phyloP scores from a whole-genome alignment of 2,329 filamentous ascomycete genomes.

The Fusarium coffeatum region DNA sequence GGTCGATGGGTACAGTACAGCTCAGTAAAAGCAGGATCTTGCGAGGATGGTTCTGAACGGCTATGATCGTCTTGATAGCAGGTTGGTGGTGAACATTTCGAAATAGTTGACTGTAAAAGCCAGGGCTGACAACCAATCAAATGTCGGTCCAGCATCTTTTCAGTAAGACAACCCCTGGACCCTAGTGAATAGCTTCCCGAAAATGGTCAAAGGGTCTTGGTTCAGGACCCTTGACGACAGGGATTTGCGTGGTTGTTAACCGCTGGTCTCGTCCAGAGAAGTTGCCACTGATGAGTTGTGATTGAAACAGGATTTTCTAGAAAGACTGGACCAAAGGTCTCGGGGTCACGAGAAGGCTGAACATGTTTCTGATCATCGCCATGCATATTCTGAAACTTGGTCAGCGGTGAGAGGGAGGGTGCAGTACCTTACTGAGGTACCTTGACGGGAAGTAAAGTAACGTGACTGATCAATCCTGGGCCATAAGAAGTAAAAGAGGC shows the following conservation, averaged over 20 bases:
- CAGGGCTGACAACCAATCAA: conserved; percentile 40
- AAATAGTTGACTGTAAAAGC: conserved; percentile 19
- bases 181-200: conserved; percentile 12
- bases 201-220: conserved; percentile 31
- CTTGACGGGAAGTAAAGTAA: too few species aligned
- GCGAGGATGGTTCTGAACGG: conserved; percentile 33
- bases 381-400: conserved; percentile 43
- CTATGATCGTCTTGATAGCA: conserved; percentile 38
- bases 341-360: conserved; percentile 22
- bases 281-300: conserved; percentile 29
- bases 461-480: too few species aligned
- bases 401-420: background rate
- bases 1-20: conserved; percentile 18
- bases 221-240: conserved; percentile 18
- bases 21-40: conserved; percentile 30
- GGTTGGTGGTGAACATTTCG: conserved; percentile 28
- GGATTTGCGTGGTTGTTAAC: conserved; percentile 33
- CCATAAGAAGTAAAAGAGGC: too few species aligned
- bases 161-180: conserved; percentile 26
- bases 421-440: too few species aligned
- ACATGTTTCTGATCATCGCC: conserved; percentile 33
- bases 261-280: conserved; percentile 41
- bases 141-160: conserved; percentile 5
- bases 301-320: conserved; percentile 41
- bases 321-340: background rate